Conservation (phyloP, 805 yeast species). For the Saturnispora quitensis region DNA sequence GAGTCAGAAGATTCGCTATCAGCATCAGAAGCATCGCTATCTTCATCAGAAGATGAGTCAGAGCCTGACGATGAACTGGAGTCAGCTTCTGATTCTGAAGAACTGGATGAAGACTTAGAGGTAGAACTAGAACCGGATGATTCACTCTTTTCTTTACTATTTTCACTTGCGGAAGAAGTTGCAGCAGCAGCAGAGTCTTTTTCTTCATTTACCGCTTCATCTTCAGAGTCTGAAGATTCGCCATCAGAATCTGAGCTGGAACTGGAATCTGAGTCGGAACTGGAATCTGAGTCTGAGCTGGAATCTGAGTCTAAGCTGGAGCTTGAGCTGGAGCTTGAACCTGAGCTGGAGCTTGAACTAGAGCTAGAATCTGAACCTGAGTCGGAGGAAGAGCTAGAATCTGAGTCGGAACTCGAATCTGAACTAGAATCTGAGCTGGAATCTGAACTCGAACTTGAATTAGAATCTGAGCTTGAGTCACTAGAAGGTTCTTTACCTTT, state of each 20-base stretch:
- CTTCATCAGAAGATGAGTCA: constrained; percentile 1
- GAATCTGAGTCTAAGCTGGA: constrained; percentile 9
- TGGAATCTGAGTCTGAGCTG: constrained; percentile 12
- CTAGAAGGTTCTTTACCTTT: constrained; percentile 7
- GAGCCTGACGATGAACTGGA: constrained; percentile 17
- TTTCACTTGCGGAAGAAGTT: constrained; percentile 15
- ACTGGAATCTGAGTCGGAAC: constrained; percentile 7
- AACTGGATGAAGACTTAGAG: constrained; percentile 11
- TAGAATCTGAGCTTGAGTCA: constrained; percentile 23
- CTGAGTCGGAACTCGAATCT: neutral
- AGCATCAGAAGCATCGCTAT: constrained; percentile 4
- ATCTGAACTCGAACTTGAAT: constrained; percentile 10
- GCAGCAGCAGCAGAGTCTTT: constrained; percentile 6
- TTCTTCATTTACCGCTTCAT: constrained; percentile 1
- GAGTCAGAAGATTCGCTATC: constrained; percentile 12
- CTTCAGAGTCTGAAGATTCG: constrained; percentile 8
- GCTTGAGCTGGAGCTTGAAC: constrained; percentile 3
- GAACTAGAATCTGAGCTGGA: constrained; percentile 9
- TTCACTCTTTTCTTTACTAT: neutral
- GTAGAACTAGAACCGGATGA: constrained; percentile 3
- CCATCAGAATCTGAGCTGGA: constrained; percentile 11
- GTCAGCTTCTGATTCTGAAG: constrained; percentile 14
- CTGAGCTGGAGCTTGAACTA: neutral
- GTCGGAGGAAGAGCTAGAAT: constrained; percentile 14
- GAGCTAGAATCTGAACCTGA: constrained; percentile 9